A percentile compares a stretch with the other conserved stretches of the same genome.
Evolutionary conservation across 805 yeast species (phyloP).

Genomic region (Candida manassasensis): DNA sequence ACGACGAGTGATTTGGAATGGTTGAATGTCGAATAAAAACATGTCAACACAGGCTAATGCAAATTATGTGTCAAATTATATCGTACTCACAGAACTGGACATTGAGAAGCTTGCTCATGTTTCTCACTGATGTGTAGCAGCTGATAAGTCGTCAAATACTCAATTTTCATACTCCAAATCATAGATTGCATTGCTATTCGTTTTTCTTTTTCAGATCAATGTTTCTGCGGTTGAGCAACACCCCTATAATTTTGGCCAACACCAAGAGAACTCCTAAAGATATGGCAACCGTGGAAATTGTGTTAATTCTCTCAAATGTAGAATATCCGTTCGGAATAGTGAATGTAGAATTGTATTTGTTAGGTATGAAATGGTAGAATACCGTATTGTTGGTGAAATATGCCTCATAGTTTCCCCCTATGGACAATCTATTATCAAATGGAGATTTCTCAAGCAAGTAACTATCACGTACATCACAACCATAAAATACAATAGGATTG

Average conservation of each 20-base stretch:
- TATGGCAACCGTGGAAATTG: conserved; percentile 8
- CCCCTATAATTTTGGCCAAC: conserved; percentile 3
- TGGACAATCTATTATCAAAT: conserved; percentile 22
- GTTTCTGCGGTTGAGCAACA: not conserved
- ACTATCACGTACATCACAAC: conserved; percentile 29
- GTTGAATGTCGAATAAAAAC: too few species aligned
- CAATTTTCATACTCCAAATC: too few species aligned
- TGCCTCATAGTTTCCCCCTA: conserved; percentile 29
- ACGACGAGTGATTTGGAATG: too few species aligned
- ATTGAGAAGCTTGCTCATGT: too few species aligned
- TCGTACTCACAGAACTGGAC: too few species aligned
- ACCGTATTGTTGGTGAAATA: conserved; percentile 38
- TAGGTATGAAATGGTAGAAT: conserved; percentile 27
- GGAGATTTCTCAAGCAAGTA: conserved; percentile 31
- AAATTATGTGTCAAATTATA: too few species aligned
- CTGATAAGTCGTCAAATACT: too few species aligned
- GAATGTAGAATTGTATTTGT: not conserved
- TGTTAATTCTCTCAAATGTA: conserved; percentile 8
- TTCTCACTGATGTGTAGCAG: too few species aligned
- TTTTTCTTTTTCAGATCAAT: not conserved
- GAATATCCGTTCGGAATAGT: conserved; percentile 8
- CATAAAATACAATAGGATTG: conserved; percentile 30
- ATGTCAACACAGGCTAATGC: too few species aligned
- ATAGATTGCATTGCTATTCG: too few species aligned
- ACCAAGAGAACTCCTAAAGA: conserved; percentile 7